A percentile compares a stretch with the other conserved stretches of the same genome.
Conservation (phyloP, 1,139 yeast species). For the Hansenula sp. region DNA sequence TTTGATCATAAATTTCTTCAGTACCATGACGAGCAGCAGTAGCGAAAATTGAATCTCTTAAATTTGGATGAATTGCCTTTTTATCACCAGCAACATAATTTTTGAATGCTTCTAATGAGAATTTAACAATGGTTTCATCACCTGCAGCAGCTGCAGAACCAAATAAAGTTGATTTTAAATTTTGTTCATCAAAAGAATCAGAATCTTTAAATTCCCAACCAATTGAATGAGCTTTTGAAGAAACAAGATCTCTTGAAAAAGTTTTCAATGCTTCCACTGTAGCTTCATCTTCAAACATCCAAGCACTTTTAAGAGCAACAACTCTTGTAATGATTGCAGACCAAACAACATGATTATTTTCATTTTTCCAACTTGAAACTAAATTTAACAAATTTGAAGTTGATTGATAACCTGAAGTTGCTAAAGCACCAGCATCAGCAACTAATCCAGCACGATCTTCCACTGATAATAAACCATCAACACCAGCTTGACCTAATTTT, state of each 20-base stretch:
- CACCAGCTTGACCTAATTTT: conserved; percentile 69
- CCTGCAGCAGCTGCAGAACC: conserved; percentile 61
- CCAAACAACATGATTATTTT: conserved; percentile 76
- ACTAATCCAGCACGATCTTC: conserved; percentile 86
- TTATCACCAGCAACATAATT: conserved; percentile 61
- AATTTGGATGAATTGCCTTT: conserved; percentile 76
- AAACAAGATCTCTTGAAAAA: conserved; percentile 57
- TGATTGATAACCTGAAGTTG: conserved; percentile 68
- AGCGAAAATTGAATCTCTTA: conserved; percentile 66
- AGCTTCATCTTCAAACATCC: conserved; percentile 62
- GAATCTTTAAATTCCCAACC: conserved; percentile 66
- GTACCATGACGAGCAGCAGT: conserved; percentile 68
- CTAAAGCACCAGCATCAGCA: conserved; percentile 74
- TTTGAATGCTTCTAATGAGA: conserved; percentile 53
- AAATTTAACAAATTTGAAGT: conserved; percentile 63
- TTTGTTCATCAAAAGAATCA: conserved; percentile 70
- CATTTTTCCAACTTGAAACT: conserved; percentile 64
- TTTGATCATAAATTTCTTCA: conserved; percentile 54
- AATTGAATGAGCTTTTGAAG: conserved; percentile 48
- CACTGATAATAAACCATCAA: conserved; percentile 60
- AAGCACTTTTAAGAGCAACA: conserved; percentile 56
- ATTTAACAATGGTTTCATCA: conserved; percentile 49
- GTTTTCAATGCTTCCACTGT: conserved; percentile 51
- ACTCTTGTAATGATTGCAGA: conserved; percentile 57
- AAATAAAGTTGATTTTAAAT: conserved; percentile 71